Base-by-base conservation (phyloP, 1,139 yeast genomes). In the Taphrina wiesneri region DNA sequence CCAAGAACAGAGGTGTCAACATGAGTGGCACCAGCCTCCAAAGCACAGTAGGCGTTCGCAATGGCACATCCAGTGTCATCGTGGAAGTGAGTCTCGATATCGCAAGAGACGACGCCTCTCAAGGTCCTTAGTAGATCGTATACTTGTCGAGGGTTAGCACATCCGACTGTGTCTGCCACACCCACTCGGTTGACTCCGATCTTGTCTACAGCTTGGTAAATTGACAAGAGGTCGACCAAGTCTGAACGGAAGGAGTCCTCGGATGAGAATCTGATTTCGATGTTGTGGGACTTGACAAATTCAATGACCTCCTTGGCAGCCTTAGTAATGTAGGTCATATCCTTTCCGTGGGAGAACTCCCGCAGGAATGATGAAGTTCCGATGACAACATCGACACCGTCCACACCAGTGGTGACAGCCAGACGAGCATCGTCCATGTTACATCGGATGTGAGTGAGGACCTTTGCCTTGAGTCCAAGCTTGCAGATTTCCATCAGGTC, bases 401-500 rank as follows among this genome's bases (percentile, higher is more conserved):
- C 98, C 69, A 93, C 98, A 77, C 99, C 98, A 56, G 98, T 93
- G 76, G 90, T 92, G 39, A 93, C 99, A 2, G 99, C 99, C 67
- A 93, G 89, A 76, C 88, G 84, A 70, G 98, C 99, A 75, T 93
- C 99, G 77, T 93, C 98, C 98, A 93, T 92, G 78, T 92, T 97
- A 79, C 99, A 93, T 15, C 69, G 68, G 28, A 70, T 70, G 56
- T 70, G 71, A 63, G 88, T 85, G 74, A 92, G 84, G 71, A 92
- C 90, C 82, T 93, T 93, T 71, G 98, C 95, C 81, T 89, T 91
- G 77, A 93, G 86, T 2, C 98, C 98, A 72, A 93, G 83, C 82
- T 93, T 92, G 83, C 98, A 93, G 73, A 93, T 93, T 69, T 97
- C 98, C 80, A 93, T 97, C 82, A 98, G 92, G 79, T 93, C 99